Evolutionary conservation across 805 yeast species (phyloP), one percentile per base, ranked within the genome.

Genomic region (Wickerhamomyces rabaulensis): DNA sequence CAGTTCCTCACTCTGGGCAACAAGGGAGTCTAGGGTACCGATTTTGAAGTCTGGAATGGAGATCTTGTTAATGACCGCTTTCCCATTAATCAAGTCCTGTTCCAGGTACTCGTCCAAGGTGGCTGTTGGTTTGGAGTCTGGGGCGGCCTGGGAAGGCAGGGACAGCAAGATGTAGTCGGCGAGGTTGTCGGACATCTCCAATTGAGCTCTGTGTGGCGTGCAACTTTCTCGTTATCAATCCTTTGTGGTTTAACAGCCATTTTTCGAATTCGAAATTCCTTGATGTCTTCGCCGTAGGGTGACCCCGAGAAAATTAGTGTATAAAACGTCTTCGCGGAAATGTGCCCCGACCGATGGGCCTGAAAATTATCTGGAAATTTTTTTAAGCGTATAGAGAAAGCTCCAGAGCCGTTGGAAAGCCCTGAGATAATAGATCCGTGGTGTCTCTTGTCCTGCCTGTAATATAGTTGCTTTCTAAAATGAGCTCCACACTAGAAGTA

Each of bases 1-100:
- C 48, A 94, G 75, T 60, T 92, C 98, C 60, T 94, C 99, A 64
- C 91, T 81, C 67, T 91, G 91, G 57, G 85, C 82, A 45, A 94
- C 95, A 50, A 94, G 75, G 26, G 90, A 84, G 67, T 94, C 99
- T 61, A 94, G 76, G 12, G 98, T 91, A 25, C 97, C 97, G 52
- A 94, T 88, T 66, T 94, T 92, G 68, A 94, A 92, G 51, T 75
- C 80, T 8, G 98, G 98, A 43, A 90, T 73, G 31, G 73, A 70
- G 48, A 86, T 78, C 46, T 75, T 69, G 45, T 73, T 65, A 29
- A 87, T 71, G 42, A 78, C 81, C 37, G 77, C 74, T 54, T 71
- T 75, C 19, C 90, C 91, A 20, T 73, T 78, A 50, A 76, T 67
- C 49, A 84, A 68, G 26, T 69, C 64, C 43, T 73, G 65, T 53